A percentile compares a stretch with the other conserved stretches of the same genome.
phyloP scores from a whole-genome alignment of 306 rosid genomes.

The Arachis hypogaea region DNA sequence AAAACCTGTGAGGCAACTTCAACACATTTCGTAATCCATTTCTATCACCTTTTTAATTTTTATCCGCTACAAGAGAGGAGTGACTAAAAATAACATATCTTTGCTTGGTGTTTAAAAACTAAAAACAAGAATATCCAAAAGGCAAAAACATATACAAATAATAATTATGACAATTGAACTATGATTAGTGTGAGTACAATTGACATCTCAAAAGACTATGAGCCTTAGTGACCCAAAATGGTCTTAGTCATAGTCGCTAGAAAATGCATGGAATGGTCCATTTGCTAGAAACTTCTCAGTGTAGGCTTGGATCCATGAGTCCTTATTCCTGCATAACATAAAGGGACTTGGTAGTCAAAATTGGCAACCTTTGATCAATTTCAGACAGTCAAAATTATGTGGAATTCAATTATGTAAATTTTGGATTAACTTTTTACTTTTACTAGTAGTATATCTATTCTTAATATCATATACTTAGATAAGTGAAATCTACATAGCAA shows the following conservation, averaged over 20 bases:
- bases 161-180: not conserved
- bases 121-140: too few relatives aligned
- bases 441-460: too few relatives aligned
- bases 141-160: not conserved
- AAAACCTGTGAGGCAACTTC: too few relatives aligned
- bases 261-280: constrained; percentile 2
- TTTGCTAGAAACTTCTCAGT: constrained; percentile 15
- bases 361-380: constrained; percentile 2
- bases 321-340: constrained; percentile 60
- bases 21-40: too few relatives aligned
- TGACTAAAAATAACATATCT: too few relatives aligned
- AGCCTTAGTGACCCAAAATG: constrained; percentile 14
- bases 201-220: not conserved
- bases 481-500: too few relatives aligned
- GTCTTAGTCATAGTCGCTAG: constrained; percentile 9
- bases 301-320: not conserved
- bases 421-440: too few relatives aligned
- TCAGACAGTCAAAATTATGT: constrained; percentile 6
- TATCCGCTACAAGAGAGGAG: too few relatives aligned
- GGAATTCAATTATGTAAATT: too few relatives aligned
- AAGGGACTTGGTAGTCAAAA: constrained; percentile 37
- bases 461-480: too few relatives aligned
- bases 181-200: constrained; percentile 8
- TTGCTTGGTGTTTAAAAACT: too few relatives aligned
- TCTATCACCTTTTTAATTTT: too few relatives aligned